phyloP scores from a whole-genome alignment of 1,284 basidiomycete species.

The Cryptococcus deneoformans region DNA sequence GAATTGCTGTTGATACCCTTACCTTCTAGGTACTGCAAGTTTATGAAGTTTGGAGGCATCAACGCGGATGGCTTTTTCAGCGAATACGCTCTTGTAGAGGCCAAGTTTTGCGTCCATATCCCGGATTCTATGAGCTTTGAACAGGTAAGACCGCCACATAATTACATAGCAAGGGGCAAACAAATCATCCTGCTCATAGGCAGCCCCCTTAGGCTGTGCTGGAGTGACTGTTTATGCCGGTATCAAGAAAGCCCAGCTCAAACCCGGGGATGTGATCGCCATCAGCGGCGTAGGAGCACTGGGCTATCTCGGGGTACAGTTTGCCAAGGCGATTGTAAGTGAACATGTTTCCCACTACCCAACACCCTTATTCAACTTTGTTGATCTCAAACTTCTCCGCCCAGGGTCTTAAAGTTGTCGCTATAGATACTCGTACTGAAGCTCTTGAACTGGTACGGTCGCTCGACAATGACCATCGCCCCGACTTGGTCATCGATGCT shows the following conservation, averaged over 20 bases:
- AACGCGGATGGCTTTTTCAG: constrained; percentile 26
- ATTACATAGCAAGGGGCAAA: not conserved
- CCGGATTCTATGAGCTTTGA: constrained; percentile 24
- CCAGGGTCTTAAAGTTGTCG: constrained; percentile 23
- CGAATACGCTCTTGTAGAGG: constrained; percentile 25
- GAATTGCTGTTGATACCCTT: too few species aligned
- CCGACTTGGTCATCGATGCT: constrained; percentile 19
- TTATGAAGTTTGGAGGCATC: constrained; percentile 20
- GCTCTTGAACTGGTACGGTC: constrained; percentile 14
- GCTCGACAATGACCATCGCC: constrained; percentile 7
- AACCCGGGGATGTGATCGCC: constrained; percentile 21
- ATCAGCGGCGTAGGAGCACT: constrained; percentile 30
- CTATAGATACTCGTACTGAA: constrained; percentile 19
- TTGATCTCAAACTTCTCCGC: not conserved
- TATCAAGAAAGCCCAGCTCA: constrained; percentile 22
- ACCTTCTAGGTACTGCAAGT: constrained; percentile 19
- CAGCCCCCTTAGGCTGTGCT: constrained; percentile 30
- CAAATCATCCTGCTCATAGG: constrained; percentile 6
- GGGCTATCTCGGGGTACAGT: constrained; percentile 28
- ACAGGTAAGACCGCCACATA: constrained; percentile 8
- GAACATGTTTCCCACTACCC: not conserved
- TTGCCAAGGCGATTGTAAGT: constrained; percentile 31
- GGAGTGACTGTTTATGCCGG: constrained; percentile 29
- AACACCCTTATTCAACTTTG: not conserved
- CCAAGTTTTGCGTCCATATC: constrained; percentile 12